Evolutionary conservation across 106 monocot species (phyloP).

Genomic region (Allium cepa): DNA sequence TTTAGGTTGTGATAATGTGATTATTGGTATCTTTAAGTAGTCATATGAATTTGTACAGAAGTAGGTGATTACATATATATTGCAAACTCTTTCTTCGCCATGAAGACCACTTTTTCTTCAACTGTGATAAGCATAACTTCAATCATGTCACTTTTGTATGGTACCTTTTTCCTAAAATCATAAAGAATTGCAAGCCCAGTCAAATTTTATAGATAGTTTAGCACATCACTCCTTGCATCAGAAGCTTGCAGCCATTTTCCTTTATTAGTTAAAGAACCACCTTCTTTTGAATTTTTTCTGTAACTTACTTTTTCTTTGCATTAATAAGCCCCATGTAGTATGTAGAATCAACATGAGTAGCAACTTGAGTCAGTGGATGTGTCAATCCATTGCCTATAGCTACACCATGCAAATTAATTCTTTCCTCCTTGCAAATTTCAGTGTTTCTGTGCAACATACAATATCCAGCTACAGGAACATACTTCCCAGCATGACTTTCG

Average conservation of each 20-base stretch:
- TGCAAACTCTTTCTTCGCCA: constrained; percentile 23
- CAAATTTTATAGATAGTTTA: constrained; percentile 33
- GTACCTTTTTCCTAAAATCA: constrained; percentile 37
- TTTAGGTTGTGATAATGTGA: constrained; percentile 58
- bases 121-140: constrained; percentile 27
- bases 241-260: too few relatives aligned
- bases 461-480: constrained; percentile 43
- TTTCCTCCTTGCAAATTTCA: neutral
- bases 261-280: constrained; percentile 23
- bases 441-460: constrained; percentile 43
- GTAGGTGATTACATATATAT: constrained; percentile 47
- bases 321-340: too few relatives aligned
- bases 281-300: constrained; percentile 41
- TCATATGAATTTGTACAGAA: constrained; percentile 35
- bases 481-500: constrained; percentile 96
- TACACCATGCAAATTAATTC: too few relatives aligned
- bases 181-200: constrained; percentile 71
- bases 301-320: constrained; percentile 21
- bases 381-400: too few relatives aligned
- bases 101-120: constrained; percentile 39
- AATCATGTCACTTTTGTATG: constrained; percentile 30
- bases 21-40: constrained; percentile 67
- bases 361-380: too few relatives aligned
- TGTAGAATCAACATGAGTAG: too few relatives aligned
- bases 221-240: constrained; percentile 31